phyloP scores from a whole-genome alignment of 2,329 filamentous ascomycete species.

The Simplicillium sp. region DNA sequence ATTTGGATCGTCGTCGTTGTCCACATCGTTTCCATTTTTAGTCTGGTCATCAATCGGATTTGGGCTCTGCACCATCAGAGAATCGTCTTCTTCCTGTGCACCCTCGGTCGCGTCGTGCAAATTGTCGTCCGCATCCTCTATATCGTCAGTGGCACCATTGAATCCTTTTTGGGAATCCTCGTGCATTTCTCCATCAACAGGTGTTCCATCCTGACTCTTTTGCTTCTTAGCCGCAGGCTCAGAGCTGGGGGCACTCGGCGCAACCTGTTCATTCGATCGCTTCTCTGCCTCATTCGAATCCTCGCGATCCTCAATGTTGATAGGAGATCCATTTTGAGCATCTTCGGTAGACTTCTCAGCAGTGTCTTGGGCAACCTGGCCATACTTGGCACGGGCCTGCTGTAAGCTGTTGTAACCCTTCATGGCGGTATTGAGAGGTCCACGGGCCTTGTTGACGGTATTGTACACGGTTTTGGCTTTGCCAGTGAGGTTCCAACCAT shows the following conservation, averaged over 20 bases:
- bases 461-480: constrained; percentile 17
- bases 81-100: too few relatives aligned
- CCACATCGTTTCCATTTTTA: background rate
- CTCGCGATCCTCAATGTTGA: constrained; percentile 12
- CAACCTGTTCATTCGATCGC: background rate
- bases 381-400: background rate
- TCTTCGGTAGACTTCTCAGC: constrained; percentile 7
- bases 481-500: constrained; percentile 17
- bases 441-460: constrained; percentile 12
- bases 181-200: too few relatives aligned
- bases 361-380: background rate
- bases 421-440: background rate
- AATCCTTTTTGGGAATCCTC: too few relatives aligned
- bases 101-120: too few relatives aligned
- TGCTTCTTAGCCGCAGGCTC: background rate
- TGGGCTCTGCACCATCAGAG: background rate
- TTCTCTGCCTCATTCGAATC: background rate
- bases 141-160: too few relatives aligned
- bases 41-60: background rate
- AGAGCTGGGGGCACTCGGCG: background rate
- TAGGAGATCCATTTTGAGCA: background rate
- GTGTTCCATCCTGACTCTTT: background rate
- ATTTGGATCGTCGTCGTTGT: constrained; percentile 2
- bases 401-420: background rate
- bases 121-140: too few relatives aligned